phyloP scores from a whole-genome alignment of 1,139 yeast genomes.

The Suhomyces taliae region DNA sequence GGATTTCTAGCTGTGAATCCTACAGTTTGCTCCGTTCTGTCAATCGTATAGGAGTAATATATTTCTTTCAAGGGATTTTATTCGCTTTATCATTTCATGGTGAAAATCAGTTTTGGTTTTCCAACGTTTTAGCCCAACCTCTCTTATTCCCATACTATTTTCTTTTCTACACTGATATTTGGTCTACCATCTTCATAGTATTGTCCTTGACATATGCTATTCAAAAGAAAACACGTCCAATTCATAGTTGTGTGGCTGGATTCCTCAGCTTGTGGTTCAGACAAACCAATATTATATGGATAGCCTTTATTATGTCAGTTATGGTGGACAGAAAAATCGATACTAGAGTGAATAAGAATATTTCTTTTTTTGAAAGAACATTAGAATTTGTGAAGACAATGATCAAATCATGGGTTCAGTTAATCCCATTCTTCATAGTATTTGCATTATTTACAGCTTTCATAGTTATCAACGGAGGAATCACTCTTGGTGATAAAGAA shows the following conservation, averaged over 20 bases:
- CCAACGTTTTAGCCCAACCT: conserved; percentile 62
- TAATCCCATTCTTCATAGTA: conserved; percentile 56
- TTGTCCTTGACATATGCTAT: conserved; percentile 35
- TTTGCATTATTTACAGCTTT: conserved; percentile 56
- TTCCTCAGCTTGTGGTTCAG: conserved; percentile 68
- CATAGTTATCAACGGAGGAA: conserved; percentile 66
- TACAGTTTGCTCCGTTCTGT: conserved; percentile 52
- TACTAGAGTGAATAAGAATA: conserved; percentile 1
- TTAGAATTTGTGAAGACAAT: conserved; percentile 21
- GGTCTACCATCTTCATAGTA: conserved; percentile 76
- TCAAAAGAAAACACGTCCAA: conserved; percentile 20
- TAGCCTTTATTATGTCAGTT: conserved; percentile 57
- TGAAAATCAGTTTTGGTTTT: conserved; percentile 43
- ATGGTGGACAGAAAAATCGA: conserved; percentile 50
- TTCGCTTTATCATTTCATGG: conserved; percentile 28
- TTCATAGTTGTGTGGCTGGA: conserved; percentile 46
- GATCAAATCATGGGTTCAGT: conserved; percentile 24
- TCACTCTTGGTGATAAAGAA: conserved; percentile 84
- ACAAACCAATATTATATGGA: conserved; percentile 92
- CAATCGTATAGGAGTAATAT: conserved; percentile 63
- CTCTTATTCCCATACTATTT: conserved; percentile 69
- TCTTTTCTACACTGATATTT: conserved; percentile 87
- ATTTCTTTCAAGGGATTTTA: conserved; percentile 49
- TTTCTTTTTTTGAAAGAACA: conserved; percentile 10
- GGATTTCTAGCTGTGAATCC: conserved; percentile 30